phyloP scores from a whole-genome alignment of 2,329 filamentous ascomycete genomes.

The Didymella glomerata region DNA sequence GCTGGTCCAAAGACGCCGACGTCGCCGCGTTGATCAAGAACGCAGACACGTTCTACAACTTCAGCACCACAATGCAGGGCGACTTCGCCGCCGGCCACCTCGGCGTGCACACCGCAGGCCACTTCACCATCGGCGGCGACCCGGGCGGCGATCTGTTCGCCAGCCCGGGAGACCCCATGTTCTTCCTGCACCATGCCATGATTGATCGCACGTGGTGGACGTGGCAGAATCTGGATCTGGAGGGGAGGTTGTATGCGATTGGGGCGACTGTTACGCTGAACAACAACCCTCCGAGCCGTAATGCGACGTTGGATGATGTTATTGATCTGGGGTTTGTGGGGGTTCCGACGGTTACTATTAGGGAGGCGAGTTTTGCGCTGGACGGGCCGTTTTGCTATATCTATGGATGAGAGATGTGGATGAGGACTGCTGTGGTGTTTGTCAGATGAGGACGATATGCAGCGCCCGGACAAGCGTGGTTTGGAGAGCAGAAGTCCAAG shows the following conservation, averaged over 20 bases:
- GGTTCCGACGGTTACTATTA: neutral
- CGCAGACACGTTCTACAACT: neutral
- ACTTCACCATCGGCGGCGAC: neutral
- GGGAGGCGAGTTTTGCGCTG: neutral
- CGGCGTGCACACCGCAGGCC: neutral
- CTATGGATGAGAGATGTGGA: too few species aligned
- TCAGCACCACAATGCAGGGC: neutral
- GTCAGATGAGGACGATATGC: too few species aligned
- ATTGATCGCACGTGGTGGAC: neutral
- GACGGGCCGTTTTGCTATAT: neutral
- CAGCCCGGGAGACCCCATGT: neutral
- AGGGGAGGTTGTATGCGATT: neutral
- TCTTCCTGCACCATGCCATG: neutral
- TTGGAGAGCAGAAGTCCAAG: too few species aligned
- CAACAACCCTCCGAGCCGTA: neutral
- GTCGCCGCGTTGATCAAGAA: neutral
- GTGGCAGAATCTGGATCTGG: neutral
- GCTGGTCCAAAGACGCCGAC: neutral
- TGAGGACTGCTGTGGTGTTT: too few species aligned
- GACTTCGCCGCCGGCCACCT: neutral
- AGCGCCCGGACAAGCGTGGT: too few species aligned
- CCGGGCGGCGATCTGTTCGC: neutral
- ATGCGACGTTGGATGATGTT: neutral
- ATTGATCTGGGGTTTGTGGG: neutral
- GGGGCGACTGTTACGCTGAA: neutral